A percentile compares a stretch with the other conserved stretches of the same genome.
phyloP scores from a whole-genome alignment of 108 stramenopile species.

The Nitzschia inconspicua region DNA sequence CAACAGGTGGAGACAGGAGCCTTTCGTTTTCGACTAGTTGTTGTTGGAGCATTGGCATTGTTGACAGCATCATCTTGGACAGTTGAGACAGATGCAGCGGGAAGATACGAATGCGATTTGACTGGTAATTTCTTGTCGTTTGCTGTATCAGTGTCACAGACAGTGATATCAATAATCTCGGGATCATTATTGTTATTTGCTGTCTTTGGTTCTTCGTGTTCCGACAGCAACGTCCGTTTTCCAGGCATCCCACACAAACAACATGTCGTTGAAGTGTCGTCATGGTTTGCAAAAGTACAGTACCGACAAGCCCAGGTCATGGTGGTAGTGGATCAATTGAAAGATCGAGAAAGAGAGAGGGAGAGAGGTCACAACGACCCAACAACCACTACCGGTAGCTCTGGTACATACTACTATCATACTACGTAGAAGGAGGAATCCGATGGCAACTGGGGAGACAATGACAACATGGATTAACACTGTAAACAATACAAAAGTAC shows the following conservation, averaged over 20 bases:
- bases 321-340: neutral
- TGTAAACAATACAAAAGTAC: too few species aligned
- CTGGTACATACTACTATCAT: too few species aligned
- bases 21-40: slow-evolving; percentile 7
- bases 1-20: neutral
- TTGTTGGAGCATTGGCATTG: neutral
- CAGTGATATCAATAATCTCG: slow-evolving; percentile 2
- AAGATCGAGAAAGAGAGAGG: neutral
- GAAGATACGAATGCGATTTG: neutral
- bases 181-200: neutral
- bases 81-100: too few species aligned
- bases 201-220: neutral
- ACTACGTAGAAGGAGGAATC: too few species aligned
- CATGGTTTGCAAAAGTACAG: slow-evolving; percentile 30
- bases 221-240: neutral
- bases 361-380: too few species aligned
- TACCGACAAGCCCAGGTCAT: slow-evolving; percentile 36
- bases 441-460: too few species aligned
- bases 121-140: neutral
- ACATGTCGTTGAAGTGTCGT: slow-evolving; percentile 14
- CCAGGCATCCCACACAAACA: slow-evolving; percentile 27
- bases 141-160: neutral
- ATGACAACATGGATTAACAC: too few species aligned
- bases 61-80: too few species aligned
- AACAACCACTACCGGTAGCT: too few species aligned